Conservation (phyloP, 305 asterid species). For the Rubia balearica region DNA sequence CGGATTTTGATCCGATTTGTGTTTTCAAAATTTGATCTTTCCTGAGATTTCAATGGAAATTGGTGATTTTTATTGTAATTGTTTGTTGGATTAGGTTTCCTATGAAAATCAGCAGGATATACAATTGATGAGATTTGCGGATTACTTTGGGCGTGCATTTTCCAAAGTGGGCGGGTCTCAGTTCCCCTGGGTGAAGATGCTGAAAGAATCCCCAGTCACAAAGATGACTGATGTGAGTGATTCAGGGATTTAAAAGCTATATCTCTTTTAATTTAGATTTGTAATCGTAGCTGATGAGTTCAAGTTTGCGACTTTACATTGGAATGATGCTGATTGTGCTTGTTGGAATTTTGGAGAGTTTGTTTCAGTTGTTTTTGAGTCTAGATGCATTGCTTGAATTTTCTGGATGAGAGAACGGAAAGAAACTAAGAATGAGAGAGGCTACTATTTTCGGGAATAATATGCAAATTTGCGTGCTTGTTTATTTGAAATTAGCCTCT, state of each 20-base stretch:
- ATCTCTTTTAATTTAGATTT: no score
- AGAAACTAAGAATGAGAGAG: background rate
- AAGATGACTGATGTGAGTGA: no score
- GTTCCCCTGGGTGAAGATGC: slow-evolving; percentile 34
- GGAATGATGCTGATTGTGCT: no score
- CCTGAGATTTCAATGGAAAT: background rate
- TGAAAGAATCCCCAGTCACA: no score
- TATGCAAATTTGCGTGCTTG: background rate
- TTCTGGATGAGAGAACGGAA: background rate
- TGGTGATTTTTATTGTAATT: background rate
- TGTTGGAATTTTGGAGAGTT: no score
- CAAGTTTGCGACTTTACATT: no score
- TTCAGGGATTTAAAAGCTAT: no score
- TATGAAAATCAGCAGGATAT: slow-evolving; percentile 35
- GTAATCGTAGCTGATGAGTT: no score
- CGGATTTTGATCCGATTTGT: slow-evolving; percentile 16
- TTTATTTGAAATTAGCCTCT: no score
- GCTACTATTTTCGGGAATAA: background rate
- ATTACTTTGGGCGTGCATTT: slow-evolving; percentile 43
- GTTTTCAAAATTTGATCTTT: background rate
- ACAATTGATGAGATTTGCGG: slow-evolving; percentile 43
- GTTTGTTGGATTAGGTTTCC: slow-evolving; percentile 16
- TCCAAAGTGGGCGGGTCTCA: slow-evolving; percentile 33
- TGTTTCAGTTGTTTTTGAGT: background rate
- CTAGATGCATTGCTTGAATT: background rate